Conservation (phyloP, 1,139 yeast species). For the Ogataea hybrid region DNA sequence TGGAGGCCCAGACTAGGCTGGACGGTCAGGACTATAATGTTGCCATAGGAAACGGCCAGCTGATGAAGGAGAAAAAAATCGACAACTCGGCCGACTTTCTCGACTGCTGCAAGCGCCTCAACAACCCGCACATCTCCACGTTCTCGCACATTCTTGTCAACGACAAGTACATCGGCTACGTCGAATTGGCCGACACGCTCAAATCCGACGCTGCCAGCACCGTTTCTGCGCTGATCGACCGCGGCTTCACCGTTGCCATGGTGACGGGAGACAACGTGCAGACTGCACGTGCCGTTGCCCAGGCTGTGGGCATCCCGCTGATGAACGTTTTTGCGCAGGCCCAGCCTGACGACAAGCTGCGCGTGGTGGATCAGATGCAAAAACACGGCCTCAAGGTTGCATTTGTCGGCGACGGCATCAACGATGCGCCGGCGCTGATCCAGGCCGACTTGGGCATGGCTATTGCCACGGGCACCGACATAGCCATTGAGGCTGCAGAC, state of each 20-base stretch:
- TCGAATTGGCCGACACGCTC: slow-evolving; percentile 68
- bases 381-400: slow-evolving; percentile 47
- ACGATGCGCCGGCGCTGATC: slow-evolving; percentile 92
- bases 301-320: slow-evolving; percentile 61
- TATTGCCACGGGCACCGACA: slow-evolving; percentile 88
- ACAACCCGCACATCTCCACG: slow-evolving; percentile 18
- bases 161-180: slow-evolving; percentile 55
- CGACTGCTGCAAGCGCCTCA: slow-evolving; percentile 5
- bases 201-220: slow-evolving; percentile 65
- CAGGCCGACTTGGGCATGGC: slow-evolving; percentile 90
- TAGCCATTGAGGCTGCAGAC: slow-evolving; percentile 95
- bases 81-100: slow-evolving; percentile 20
- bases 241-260: slow-evolving; percentile 73
- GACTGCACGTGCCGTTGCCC: slow-evolving; percentile 67
- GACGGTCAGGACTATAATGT: slow-evolving; percentile 32
- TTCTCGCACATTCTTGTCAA: slow-evolving; percentile 47
- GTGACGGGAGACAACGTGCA: slow-evolving; percentile 81
- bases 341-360: slow-evolving; percentile 74
- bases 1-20: slow-evolving; percentile 44
- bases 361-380: slow-evolving; percentile 60
- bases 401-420: slow-evolving; percentile 88
- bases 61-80: slow-evolving; percentile 35
- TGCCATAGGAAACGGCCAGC: slow-evolving; percentile 54
- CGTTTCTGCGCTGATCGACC: slow-evolving; percentile 50
- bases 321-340: slow-evolving; percentile 73